phyloP scores from a whole-genome alignment of 345 rosid genomes.

The Leavenworthia alabamica region DNA sequence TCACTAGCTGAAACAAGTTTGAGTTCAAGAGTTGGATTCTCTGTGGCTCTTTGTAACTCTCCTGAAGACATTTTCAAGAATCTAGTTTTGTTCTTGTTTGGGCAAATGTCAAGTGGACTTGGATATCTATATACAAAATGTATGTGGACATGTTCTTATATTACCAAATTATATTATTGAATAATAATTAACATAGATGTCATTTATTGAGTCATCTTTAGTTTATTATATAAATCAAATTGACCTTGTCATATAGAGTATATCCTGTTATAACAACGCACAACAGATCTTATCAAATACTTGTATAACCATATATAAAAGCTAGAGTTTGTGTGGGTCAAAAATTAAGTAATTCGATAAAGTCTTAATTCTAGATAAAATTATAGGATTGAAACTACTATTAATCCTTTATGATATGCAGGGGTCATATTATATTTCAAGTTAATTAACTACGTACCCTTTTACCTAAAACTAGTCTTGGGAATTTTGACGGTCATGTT shows the following conservation, averaged over 20 bases:
- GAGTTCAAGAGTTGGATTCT: conserved; percentile 48
- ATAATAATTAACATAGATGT: neutral
- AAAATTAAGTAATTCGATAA: neutral
- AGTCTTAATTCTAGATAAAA: neutral
- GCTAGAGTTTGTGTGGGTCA: neutral
- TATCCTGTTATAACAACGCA: neutral
- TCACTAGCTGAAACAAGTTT: conserved; percentile 56
- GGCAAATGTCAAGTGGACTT: neutral
- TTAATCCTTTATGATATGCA: neutral
- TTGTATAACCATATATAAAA: neutral
- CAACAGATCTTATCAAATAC: neutral
- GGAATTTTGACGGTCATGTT: too few species aligned
- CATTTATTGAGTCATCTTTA: conserved; percentile 4
- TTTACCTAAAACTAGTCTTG: neutral
- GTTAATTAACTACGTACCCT: neutral
- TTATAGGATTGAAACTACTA: neutral
- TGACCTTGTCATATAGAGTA: neutral
- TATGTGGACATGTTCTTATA: neutral
- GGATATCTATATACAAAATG: neutral
- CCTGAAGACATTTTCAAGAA: conserved; percentile 6
- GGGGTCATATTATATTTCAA: neutral
- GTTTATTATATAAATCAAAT: conserved; percentile 4
- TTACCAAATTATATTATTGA: neutral
- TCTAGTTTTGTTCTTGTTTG: neutral
- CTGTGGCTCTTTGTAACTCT: conserved; percentile 31